phyloP scores from a whole-genome alignment of 116 monocot genomes.

The Thalassia testudinum region DNA sequence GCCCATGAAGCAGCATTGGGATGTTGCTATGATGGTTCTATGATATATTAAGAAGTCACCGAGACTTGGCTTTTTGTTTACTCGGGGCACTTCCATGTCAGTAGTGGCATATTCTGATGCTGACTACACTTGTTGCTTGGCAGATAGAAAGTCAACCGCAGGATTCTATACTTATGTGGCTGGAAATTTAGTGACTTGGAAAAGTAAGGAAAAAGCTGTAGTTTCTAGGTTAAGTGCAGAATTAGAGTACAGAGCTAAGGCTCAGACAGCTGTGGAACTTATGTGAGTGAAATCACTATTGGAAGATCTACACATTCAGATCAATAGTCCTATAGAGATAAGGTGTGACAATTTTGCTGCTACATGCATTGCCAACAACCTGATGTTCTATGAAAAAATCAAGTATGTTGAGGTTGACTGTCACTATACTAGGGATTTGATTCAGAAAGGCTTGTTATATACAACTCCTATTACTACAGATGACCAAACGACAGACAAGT shows the following conservation, averaged over 20 bases:
- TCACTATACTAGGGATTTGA: neutral
- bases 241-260: neutral
- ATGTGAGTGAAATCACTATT: neutral
- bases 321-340: neutral
- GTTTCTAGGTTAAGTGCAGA: constrained; percentile 1
- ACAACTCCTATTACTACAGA: neutral
- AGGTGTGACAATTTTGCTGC: neutral
- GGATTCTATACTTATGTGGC: too few species aligned
- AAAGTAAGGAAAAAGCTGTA: neutral
- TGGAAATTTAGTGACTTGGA: too few species aligned
- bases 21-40: too few species aligned
- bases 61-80: too few species aligned
- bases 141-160: too few species aligned
- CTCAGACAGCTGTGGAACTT: neutral
- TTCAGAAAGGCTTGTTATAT: neutral
- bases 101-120: too few species aligned
- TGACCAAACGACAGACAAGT: neutral
- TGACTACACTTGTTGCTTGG: too few species aligned
- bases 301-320: neutral
- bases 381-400: neutral
- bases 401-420: neutral
- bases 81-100: too few species aligned
- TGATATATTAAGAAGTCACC: too few species aligned
- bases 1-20: too few species aligned
- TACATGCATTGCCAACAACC: neutral